Conservation (phyloP, 208 protist species). For the Wallacemonas collosoma region DNA sequence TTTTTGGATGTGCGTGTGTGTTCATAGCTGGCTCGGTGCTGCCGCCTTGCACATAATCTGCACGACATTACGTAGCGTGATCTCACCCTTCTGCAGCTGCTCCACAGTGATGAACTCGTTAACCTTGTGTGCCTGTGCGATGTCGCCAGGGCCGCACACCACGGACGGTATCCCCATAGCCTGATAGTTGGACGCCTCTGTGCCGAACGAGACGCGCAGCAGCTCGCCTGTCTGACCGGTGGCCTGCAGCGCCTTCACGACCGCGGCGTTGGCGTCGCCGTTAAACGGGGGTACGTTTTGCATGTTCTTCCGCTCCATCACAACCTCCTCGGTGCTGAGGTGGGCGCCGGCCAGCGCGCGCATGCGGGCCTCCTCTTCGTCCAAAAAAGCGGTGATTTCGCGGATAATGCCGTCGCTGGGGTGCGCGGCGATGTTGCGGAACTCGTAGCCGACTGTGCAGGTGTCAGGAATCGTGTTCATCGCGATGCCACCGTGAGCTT, state of each 20-base stretch:
- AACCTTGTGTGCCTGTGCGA: constrained; percentile 63
- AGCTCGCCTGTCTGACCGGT: constrained; percentile 15
- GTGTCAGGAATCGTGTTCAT: constrained; percentile 58
- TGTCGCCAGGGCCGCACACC: constrained; percentile 64
- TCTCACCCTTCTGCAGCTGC: constrained; percentile 48
- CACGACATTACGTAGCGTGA: constrained; percentile 36
- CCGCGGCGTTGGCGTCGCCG: constrained; percentile 18
- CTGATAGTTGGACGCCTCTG: constrained; percentile 59
- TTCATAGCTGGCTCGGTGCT: constrained; percentile 35
- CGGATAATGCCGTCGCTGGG: constrained; percentile 19
- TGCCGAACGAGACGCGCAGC: constrained; percentile 55
- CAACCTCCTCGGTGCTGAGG: constrained; percentile 1
- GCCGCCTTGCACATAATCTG: constrained; percentile 27
- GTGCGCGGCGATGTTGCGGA: constrained; percentile 56
- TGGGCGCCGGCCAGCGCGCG: not conserved
- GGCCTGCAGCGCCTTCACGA: constrained; percentile 36
- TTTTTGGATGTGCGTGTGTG: not conserved
- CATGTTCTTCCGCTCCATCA: constrained; percentile 22
- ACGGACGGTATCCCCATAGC: constrained; percentile 49
- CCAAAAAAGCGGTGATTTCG: constrained; percentile 39
- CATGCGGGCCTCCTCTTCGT: constrained; percentile 18
- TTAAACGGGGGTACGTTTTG: constrained; percentile 30
- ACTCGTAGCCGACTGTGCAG: constrained; percentile 48
- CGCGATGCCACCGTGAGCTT: constrained; percentile 43
- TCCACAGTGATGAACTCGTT: constrained; percentile 69